Evolutionary conservation across 2,329 filamentous ascomycete species (phyloP), one percentile per base, ranked within the genome.

Genomic region (Colletotrichum abscissum): DNA sequence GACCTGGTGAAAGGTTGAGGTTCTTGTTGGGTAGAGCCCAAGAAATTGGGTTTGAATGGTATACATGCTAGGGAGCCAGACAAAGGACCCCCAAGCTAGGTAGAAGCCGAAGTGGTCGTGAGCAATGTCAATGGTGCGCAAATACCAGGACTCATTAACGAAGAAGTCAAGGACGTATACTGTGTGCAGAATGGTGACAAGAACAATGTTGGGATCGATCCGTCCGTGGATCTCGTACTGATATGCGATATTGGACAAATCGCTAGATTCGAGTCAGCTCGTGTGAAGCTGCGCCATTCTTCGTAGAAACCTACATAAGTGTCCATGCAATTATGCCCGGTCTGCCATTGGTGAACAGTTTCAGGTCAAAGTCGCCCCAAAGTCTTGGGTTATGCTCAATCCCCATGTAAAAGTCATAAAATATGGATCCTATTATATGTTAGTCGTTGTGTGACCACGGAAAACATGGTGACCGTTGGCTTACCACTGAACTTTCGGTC

Each of bases 161-260:
- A 88, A 88, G 69, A 88, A 87, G 59, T 88, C 86, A 0, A 87
- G 74, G 8, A 86, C 82, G 63, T 88, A 87, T 8, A 86, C 75
- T 1, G 78, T 76, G 70, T 88, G 86, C 1, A 88, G 79, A 74
- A 85, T 78, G 7, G 82, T 83, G 9, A 85, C 81, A 9, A 87
- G 79, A 1, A 88, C 75, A 16, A 88, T 80, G 2, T n/a, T 33
- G 12, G 19, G 33, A 28, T 4, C 46, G 9, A 16, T 3, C 2
- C 1, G 22, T 24, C 4, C 28, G 52, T 14, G 26, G 54, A 33
- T 35, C 33, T 35, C 33, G 33, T 67, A 54, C n/a, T 67, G 55
- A 16, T 30, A 60, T 8, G 64, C 64, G 1, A 67, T 16, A 3
- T 67, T 67, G 55, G 55, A 67, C 3, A 67, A 5, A 52, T 60